A percentile compares a stretch with the other conserved stretches of the same genome.
Evolutionary conservation across 2,329 filamentous ascomycete species (phyloP).

Genomic region (Penicillium verrucosum): DNA sequence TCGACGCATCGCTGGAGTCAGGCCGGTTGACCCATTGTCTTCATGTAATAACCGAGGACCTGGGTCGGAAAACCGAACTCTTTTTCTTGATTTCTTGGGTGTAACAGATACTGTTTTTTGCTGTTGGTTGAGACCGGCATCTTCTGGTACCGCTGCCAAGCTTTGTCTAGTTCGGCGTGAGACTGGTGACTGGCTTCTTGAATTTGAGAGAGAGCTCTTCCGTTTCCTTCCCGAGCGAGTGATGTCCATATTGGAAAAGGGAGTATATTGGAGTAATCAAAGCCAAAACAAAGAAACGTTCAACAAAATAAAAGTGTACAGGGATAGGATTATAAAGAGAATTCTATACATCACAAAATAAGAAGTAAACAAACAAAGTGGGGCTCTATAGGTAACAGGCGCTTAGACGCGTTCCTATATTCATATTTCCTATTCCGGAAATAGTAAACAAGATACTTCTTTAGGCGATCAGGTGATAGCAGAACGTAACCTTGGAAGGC

Average conservation of each 20-base stretch:
- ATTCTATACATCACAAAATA: constrained; percentile 22
- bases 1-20: constrained; percentile 45
- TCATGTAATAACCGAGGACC: constrained; percentile 27
- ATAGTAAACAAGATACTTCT: constrained; percentile 23
- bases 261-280: background rate
- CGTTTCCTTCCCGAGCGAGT: constrained; percentile 28
- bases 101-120: constrained; percentile 16
- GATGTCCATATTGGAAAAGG: constrained; percentile 22
- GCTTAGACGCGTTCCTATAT: constrained; percentile 14
- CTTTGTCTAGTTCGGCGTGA: constrained; percentile 18
- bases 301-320: background rate
- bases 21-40: constrained; percentile 36
- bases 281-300: background rate
- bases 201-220: constrained; percentile 19
- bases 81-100: constrained; percentile 39
- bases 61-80: constrained; percentile 47
- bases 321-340: constrained; percentile 12
- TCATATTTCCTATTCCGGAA: constrained; percentile 18
- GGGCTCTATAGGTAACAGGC: constrained; percentile 20
- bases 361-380: constrained; percentile 25
- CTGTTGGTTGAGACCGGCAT: background rate
- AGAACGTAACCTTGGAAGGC: no score
- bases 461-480: constrained; percentile 17
- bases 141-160: background rate
- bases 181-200: constrained; percentile 15